These are phyloP conservation scores for Capronia epimyces DNA, from an alignment of 2,329 filamentous ascomycete genomes.

Conservation along the genomic window DNA sequence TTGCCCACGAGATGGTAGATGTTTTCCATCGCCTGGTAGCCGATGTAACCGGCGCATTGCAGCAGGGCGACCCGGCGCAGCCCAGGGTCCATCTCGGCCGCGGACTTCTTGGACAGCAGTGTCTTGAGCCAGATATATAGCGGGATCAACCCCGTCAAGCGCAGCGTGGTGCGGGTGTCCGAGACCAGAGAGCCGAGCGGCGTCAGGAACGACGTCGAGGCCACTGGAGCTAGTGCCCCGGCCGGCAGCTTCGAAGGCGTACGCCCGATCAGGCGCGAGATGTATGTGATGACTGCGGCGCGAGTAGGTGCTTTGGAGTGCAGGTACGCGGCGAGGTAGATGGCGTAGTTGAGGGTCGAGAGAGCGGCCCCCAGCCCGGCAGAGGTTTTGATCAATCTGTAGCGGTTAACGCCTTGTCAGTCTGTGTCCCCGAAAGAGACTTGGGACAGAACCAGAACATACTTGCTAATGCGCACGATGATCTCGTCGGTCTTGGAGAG, in stretches of 20 bases:
- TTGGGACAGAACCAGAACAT: no score
- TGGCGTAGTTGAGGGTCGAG: conserved; percentile 62
- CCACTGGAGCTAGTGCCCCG: conserved; percentile 45
- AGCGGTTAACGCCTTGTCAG: background rate
- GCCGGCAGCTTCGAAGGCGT: conserved; percentile 20
- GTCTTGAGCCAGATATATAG: conserved; percentile 75
- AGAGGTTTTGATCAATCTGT: conserved; percentile 61
- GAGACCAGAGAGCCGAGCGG: conserved; percentile 51
- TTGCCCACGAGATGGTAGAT: conserved; percentile 69
- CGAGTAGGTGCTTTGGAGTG: conserved; percentile 44
- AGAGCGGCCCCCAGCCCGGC: conserved; percentile 65
- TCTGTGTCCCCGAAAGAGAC: no score
- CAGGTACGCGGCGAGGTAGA: conserved; percentile 57
- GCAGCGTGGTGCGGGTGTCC: conserved; percentile 47
- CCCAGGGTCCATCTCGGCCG: conserved; percentile 38
- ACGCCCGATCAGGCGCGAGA: conserved; percentile 24
- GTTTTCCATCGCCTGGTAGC: conserved; percentile 80
- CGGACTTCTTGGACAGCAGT: conserved; percentile 36
- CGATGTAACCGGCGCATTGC: conserved; percentile 62
- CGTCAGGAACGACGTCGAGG: conserved; percentile 38
- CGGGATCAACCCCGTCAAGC: conserved; percentile 61
- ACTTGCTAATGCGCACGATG: conserved; percentile 24
- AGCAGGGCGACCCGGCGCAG: conserved; percentile 55
- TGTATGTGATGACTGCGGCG: conserved; percentile 20
- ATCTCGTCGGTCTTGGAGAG: conserved; percentile 22